A percentile compares a stretch with the other conserved stretches of the same genome.
Evolutionary conservation across 2,329 filamentous ascomycete species (phyloP).

Genomic region (Aspergillus fructus): DNA sequence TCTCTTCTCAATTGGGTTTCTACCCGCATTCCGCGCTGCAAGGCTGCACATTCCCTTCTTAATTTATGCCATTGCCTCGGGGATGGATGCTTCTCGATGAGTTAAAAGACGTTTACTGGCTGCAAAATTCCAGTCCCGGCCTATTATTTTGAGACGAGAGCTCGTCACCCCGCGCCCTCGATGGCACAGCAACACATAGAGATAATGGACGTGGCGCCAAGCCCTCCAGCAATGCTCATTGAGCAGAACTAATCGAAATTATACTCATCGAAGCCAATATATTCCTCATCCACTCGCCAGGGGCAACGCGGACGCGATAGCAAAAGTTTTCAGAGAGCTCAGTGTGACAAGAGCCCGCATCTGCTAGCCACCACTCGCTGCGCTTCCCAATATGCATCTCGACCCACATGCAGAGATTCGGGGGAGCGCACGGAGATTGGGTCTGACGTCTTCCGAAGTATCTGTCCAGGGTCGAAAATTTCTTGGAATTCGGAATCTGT

Average conservation of each 20-base stretch:
- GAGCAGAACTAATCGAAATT: neutral
- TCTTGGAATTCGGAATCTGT: neutral
- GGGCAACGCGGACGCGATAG: neutral
- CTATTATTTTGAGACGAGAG: neutral
- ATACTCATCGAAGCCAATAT: neutral
- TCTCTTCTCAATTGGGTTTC: conserved; percentile 3
- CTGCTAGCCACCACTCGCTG: neutral
- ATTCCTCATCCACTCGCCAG: neutral
- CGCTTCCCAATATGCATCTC: conserved; percentile 1
- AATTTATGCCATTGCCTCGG: conserved; percentile 4
- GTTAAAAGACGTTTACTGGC: neutral
- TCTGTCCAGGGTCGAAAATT: neutral
- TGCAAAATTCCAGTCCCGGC: neutral
- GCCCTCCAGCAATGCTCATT: neutral
- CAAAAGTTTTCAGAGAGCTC: neutral
- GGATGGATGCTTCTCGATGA: neutral
- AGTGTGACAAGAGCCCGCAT: conserved; percentile 7
- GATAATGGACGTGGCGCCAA: neutral
- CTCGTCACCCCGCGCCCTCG: neutral
- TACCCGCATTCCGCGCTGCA: conserved; percentile 4
- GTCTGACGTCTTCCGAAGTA: neutral
- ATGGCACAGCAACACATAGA: neutral
- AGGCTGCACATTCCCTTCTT: conserved; percentile 1
- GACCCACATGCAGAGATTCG: conserved; percentile 5
- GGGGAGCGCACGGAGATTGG: neutral